Conservation (phyloP, 2,329 filamentous ascomycete species). For the Dothideomycetes sp. region DNA sequence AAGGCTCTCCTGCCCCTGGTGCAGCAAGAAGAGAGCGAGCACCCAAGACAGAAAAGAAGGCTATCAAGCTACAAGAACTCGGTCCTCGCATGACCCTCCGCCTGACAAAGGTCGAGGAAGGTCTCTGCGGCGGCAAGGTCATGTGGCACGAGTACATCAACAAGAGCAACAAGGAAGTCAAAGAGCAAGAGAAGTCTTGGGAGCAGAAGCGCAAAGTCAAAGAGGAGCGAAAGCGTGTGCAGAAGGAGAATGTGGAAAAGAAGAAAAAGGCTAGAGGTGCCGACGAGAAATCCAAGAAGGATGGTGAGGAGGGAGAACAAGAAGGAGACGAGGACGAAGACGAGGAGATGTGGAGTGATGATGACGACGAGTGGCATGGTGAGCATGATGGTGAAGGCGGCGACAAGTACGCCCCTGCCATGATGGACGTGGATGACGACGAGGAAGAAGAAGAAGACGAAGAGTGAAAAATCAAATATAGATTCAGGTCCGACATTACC, state of each 20-base stretch:
- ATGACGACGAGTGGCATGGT: slow-evolving; percentile 39
- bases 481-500: neutral
- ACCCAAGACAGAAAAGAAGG: slow-evolving; percentile 61
- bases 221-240: slow-evolving; percentile 67
- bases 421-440: slow-evolving; percentile 15
- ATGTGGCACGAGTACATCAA: slow-evolving; percentile 97
- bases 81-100: slow-evolving; percentile 82
- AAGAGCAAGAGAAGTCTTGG: slow-evolving; percentile 74
- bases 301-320: slow-evolving; percentile 31
- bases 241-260: slow-evolving; percentile 82
- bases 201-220: slow-evolving; percentile 68
- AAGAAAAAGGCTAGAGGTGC: slow-evolving; percentile 58
- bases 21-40: slow-evolving; percentile 21
- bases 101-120: slow-evolving; percentile 93
- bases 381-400: slow-evolving; percentile 41
- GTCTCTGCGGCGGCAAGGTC: slow-evolving; percentile 75
- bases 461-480: slow-evolving; percentile 4
- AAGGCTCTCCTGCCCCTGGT: slow-evolving; percentile 12
- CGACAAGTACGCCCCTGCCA: slow-evolving; percentile 33
- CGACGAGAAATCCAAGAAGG: slow-evolving; percentile 28
- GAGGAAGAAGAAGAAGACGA: slow-evolving; percentile 10
- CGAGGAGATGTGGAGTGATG: slow-evolving; percentile 25
- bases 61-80: slow-evolving; percentile 83
- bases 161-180: slow-evolving; percentile 69
- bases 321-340: slow-evolving; percentile 28